These are phyloP conservation scores for Hypoxylon crocopeplum DNA, from an alignment of 495 filamentous ascomycete genomes.

Conservation along the genomic window DNA sequence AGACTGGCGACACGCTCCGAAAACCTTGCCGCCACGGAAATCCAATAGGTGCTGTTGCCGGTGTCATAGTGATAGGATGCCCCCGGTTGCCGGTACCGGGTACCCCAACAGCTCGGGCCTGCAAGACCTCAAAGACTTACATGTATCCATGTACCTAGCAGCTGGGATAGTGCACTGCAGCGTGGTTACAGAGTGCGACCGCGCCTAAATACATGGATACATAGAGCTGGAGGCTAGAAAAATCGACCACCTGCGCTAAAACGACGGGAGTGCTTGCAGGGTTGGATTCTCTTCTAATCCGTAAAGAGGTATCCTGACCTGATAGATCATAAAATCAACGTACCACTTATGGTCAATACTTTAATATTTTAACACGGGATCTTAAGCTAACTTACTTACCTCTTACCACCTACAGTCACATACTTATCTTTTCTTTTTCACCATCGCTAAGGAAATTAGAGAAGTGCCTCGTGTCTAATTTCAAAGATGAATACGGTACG, in stretches of 20 bases:
- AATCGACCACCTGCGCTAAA: constrained; percentile 6
- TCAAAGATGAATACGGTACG: constrained; percentile 46
- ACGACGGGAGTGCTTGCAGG: constrained; percentile 32
- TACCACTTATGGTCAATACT: constrained; percentile 24
- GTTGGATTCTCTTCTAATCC: constrained; percentile 20
- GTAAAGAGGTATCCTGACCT: too few relatives aligned
- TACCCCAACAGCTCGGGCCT: constrained; percentile 5
- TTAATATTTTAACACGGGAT: constrained; percentile 23
- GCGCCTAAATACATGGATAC: too few relatives aligned
- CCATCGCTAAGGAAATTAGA: neutral
- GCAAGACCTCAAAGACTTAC: neutral
- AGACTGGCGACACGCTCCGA: neutral
- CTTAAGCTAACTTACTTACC: constrained; percentile 16
- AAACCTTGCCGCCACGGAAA: constrained; percentile 8
- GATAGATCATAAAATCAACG: constrained; percentile 30
- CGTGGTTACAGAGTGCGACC: too few relatives aligned
- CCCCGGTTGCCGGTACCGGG: constrained; percentile 25
- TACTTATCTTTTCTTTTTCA: constrained; percentile 25
- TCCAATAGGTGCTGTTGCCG: neutral
- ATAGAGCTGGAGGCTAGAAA: constrained; percentile 3
- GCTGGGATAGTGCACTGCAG: too few relatives aligned
- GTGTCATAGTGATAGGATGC: neutral
- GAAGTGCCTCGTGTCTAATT: neutral
- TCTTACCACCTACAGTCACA: too few relatives aligned
- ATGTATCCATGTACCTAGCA: neutral